Evolutionary conservation across 495 filamentous ascomycete genomes (phyloP).

Genomic region (Penicillium goetzii): DNA sequence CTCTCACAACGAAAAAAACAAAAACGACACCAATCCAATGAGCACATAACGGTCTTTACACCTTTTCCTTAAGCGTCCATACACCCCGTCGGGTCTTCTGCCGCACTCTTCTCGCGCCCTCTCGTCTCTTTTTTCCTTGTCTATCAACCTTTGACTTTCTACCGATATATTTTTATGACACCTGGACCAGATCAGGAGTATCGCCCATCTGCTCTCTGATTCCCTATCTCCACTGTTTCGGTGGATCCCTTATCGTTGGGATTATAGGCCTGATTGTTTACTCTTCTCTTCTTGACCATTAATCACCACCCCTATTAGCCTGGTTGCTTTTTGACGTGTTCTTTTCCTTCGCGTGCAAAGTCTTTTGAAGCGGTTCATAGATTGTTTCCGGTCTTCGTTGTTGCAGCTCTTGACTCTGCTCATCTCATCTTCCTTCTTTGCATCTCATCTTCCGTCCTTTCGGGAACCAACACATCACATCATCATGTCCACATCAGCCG

Average conservation of each 20-base stretch:
- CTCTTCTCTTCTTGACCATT: slow-evolving; percentile 47
- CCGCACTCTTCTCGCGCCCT: slow-evolving; percentile 47
- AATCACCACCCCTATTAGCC: slow-evolving; percentile 38
- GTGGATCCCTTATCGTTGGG: slow-evolving; percentile 35
- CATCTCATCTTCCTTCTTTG: slow-evolving; percentile 24
- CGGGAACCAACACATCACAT: slow-evolving; percentile 39
- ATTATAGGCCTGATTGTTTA: slow-evolving; percentile 34
- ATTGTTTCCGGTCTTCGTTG: slow-evolving; percentile 27
- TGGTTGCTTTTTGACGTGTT: slow-evolving; percentile 51
- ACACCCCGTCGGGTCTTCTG: slow-evolving; percentile 50
- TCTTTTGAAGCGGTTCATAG: slow-evolving; percentile 36
- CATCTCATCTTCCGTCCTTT: slow-evolving; percentile 29
- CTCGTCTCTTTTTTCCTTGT: slow-evolving; percentile 58
- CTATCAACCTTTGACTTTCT: slow-evolving; percentile 52
- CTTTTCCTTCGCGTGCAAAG: slow-evolving; percentile 44
- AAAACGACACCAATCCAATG: slow-evolving; percentile 57
- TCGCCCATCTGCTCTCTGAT: slow-evolving; percentile 4
- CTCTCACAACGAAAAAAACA: slow-evolving; percentile 30
- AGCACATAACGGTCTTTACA: slow-evolving; percentile 67
- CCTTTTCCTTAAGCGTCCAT: slow-evolving; percentile 51
- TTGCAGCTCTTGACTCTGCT: slow-evolving; percentile 24
- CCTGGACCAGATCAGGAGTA: slow-evolving; percentile 57
- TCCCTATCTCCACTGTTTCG: slow-evolving; percentile 27
- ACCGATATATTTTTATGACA: slow-evolving; percentile 63
- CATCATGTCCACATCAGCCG: slow-evolving; percentile 46